phyloP scores from a whole-genome alignment of 805 yeast genomes.

The Hanseniaspora meyeri region DNA sequence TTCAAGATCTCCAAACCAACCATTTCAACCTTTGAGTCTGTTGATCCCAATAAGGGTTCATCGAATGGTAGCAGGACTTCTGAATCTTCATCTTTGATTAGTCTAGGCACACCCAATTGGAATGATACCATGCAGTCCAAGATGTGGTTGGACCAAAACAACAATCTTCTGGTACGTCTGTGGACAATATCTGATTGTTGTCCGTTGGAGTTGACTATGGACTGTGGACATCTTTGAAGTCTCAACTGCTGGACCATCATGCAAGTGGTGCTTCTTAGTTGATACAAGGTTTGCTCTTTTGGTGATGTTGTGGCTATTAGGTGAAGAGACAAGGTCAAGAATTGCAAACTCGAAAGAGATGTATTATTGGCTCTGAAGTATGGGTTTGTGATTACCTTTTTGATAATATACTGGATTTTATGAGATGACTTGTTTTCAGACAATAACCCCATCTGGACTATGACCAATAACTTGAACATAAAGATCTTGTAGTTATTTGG shows the following conservation, averaged over 20 bases:
- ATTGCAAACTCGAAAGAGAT: conserved; percentile 57
- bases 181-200: conserved; percentile 52
- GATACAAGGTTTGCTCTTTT: conserved; percentile 61
- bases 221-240: conserved; percentile 76
- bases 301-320: conserved; percentile 57
- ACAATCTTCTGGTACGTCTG: conserved; percentile 69
- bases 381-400: conserved; percentile 51
- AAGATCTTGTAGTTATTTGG: conserved; percentile 24
- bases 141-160: conserved; percentile 75
- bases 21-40: conserved; percentile 34
- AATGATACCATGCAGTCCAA: conserved; percentile 66
- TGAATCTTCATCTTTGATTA: conserved; percentile 66
- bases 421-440: conserved; percentile 27
- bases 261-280: conserved; percentile 59
- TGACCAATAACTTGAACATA: conserved; percentile 20
- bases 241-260: conserved; percentile 80
- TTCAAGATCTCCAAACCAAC: conserved; percentile 53
- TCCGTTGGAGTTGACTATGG: conserved; percentile 57
- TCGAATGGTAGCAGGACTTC: conserved; percentile 76
- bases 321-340: conserved; percentile 53
- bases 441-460: conserved; percentile 26
- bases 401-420: conserved; percentile 44
- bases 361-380: conserved; percentile 45
- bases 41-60: conserved; percentile 31
- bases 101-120: conserved; percentile 69